Evolutionary conservation across 2,329 filamentous ascomycete species (phyloP), one percentile per base, ranked within the genome.

Genomic region (Mariannaea elegans): DNA sequence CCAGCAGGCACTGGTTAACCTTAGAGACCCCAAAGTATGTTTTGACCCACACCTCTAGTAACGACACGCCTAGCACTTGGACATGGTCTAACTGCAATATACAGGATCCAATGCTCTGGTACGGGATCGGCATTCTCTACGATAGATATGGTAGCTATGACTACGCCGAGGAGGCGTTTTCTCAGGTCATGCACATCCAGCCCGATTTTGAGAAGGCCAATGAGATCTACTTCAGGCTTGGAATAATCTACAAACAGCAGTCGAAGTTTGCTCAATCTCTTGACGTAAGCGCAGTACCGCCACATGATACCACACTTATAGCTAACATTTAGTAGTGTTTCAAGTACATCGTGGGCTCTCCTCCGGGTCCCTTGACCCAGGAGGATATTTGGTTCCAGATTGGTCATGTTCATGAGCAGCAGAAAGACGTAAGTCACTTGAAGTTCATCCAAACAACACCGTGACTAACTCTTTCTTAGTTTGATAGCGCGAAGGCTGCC

Each of bases 341-440:
- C 82, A 95, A 95, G 78, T 98, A 97, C 75, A 99, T 99, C 68
- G 94, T 98, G 64, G 90, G 87, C 67, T 94, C 97, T 52, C 94
- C 95, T 24, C 95, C 95, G 3, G 89, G 92, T 4, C 95, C 95
- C 2, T 78, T 99, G 69, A 97, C 94, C 0, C 94, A 98, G 76
- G 94, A 98, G 76, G 95, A 99, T 71, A 99, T 99, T 61, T 98
- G 94, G 94, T 99, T 99, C 81, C 95, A 99, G 77, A 98, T 99
- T 73, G 95, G 95, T 23, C 95, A 99, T 76, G 95, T 99, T 48
- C 94, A 99, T 72, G 95, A 99, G 75, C 95, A 98, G 73, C 94
- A 98, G 77, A 98, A 98, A 84, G 95, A 99, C 72, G 94, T 97
- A 83, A 80, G 93, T 84, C 14, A n/a, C 4, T 14, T 12, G 10